Percentiles rank a stretch among this genome's conserved stretches.
These are phyloP conservation scores for Saccharomycopsis lassenensis DNA, from an alignment of 805 yeast species.

Conservation along the genomic window DNA sequence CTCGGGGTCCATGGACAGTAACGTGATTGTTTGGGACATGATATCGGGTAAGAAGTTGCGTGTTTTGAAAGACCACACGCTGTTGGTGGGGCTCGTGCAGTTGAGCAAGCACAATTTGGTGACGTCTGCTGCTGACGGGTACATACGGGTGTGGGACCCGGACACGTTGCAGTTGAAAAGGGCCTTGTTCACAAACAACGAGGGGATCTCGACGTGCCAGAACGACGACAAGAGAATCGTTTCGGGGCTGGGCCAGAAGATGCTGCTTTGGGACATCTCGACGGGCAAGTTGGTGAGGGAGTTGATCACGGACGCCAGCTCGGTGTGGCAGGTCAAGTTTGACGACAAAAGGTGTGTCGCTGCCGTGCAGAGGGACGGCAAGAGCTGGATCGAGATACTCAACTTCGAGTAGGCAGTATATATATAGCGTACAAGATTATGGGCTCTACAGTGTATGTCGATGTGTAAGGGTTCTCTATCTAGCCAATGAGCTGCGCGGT, in stretches of 20 bases:
- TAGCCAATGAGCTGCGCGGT: conserved; percentile 37
- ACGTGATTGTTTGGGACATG: conserved; percentile 84
- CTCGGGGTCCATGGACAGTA: conserved; percentile 85
- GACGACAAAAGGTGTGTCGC: conserved; percentile 79
- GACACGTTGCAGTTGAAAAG: conserved; percentile 53
- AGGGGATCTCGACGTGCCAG: conserved; percentile 86
- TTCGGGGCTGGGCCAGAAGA: conserved; percentile 85
- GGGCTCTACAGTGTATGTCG: no score
- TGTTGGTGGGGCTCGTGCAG: conserved; percentile 79
- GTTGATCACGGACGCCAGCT: conserved; percentile 64
- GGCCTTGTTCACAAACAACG: no score
- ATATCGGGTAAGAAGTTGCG: conserved; percentile 59
- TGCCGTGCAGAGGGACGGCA: conserved; percentile 69
- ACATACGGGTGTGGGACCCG: conserved; percentile 90
- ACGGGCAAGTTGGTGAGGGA: conserved; percentile 70
- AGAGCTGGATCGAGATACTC: conserved; percentile 72
- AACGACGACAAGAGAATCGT: conserved; percentile 76
- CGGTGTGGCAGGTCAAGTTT: conserved; percentile 91
- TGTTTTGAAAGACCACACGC: conserved; percentile 77
- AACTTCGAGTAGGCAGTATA: no score
- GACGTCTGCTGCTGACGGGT: conserved; percentile 93
- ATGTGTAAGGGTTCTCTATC: no score
- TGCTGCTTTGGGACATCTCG: conserved; percentile 72
- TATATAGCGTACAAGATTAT: no score
- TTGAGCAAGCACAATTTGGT: conserved; percentile 68